A percentile compares a stretch with the other conserved stretches of the same genome.
Evolutionary conservation across 2,329 filamentous ascomycete genomes (phyloP).

Genomic region (Trichoderma harzianum): DNA sequence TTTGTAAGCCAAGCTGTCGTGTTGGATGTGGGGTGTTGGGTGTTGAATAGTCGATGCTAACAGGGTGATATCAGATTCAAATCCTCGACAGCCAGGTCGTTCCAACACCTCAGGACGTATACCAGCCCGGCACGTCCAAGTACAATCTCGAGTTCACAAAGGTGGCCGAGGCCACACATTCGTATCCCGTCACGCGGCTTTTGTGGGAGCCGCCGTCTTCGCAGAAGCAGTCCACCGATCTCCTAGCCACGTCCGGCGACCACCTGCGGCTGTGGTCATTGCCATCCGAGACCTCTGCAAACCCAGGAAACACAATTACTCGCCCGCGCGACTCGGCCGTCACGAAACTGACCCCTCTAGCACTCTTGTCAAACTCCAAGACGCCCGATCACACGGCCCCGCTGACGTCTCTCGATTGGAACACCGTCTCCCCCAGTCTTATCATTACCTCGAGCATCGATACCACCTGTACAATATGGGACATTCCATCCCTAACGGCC

Average conservation of each 20-base stretch:
- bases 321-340: conserved; percentile 58
- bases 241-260: conserved; percentile 91
- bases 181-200: conserved; percentile 92
- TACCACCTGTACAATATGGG: conserved; percentile 99
- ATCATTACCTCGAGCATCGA: conserved; percentile 99
- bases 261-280: conserved; percentile 93
- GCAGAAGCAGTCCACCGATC: conserved; percentile 91
- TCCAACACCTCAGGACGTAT: conserved; percentile 65
- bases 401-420: conserved; percentile 96
- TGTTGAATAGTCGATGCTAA: not conserved
- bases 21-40: not conserved
- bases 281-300: conserved; percentile 61
- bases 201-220: conserved; percentile 94
- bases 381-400: conserved; percentile 97
- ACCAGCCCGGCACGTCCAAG: conserved; percentile 66
- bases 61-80: conserved; percentile 68
- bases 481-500: conserved; percentile 94
- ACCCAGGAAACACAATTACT: conserved; percentile 63
- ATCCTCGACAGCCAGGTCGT: conserved; percentile 84
- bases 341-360: conserved; percentile 85
- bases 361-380: conserved; percentile 94
- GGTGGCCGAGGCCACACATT: conserved; percentile 93
- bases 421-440: conserved; percentile 90
- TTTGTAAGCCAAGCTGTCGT: conserved; percentile 61
- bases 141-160: conserved; percentile 86